phyloP scores from a whole-genome alignment of 345 rosid species.

The Gossypium raimondii region DNA sequence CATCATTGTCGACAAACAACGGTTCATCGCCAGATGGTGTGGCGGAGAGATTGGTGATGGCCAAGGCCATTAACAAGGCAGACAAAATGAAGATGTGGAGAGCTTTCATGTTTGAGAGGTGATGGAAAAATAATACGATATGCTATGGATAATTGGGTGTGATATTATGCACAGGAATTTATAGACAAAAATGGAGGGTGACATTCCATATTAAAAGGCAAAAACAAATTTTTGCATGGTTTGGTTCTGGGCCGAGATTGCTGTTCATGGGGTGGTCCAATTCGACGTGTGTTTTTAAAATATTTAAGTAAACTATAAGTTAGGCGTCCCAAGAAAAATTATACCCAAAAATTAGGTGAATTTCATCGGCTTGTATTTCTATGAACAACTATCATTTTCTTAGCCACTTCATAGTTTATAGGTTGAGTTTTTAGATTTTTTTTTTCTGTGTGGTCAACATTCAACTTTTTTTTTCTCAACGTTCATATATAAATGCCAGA shows the following conservation, averaged over 20 bases:
- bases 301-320: conserved; percentile 8
- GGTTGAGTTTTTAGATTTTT: too few relatives aligned
- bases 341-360: background rate
- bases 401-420: background rate
- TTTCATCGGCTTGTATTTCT: background rate
- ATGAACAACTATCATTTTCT: background rate
- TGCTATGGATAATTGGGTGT: background rate
- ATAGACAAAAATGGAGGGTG: background rate
- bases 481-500: too few relatives aligned
- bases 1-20: background rate
- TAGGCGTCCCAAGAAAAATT: background rate
- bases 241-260: background rate
- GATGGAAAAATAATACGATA: background rate
- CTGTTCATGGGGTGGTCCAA: conserved; percentile 7
- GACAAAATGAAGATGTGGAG: background rate
- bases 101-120: conserved; percentile 7
- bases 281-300: background rate
- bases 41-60: conserved; percentile 5
- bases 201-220: background rate
- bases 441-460: too few relatives aligned
- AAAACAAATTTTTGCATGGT: background rate
- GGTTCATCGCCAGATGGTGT: background rate
- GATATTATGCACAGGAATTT: background rate
- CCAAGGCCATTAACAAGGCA: conserved; percentile 9
- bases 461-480: background rate